These are phyloP conservation scores for Trypanosoma avium DNA, from an alignment of 208 protist genomes.

Conservation along the genomic window DNA sequence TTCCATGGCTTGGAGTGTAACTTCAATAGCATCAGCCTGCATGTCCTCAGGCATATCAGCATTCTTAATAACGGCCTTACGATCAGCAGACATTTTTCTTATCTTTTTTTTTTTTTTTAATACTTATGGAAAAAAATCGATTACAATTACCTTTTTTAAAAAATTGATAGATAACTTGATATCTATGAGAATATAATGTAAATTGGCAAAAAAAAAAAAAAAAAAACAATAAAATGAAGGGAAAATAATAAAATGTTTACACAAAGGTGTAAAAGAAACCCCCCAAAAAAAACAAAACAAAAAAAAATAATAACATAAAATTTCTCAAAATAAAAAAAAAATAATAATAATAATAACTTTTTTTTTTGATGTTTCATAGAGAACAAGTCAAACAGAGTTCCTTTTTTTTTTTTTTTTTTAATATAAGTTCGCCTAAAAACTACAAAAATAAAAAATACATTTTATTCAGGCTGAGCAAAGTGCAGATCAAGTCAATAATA, in stretches of 20 bases:
- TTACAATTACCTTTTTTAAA: neutral
- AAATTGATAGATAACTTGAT: neutral
- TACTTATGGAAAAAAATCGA: neutral
- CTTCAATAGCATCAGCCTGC: slow-evolving; percentile 98
- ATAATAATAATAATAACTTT: neutral
- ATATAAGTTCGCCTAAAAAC: no score
- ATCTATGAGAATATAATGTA: no score
- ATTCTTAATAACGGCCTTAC: slow-evolving; percentile 93
- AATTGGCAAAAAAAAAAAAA: slow-evolving; percentile 6
- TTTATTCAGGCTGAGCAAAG: no score
- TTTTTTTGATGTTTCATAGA: neutral
- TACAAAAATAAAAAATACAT: no score
- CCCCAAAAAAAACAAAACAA: neutral
- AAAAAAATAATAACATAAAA: neutral
- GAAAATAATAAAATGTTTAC: no score
- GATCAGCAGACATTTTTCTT: slow-evolving; percentile 65
- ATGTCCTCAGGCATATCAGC: slow-evolving; percentile 97
- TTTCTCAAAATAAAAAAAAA: neutral
- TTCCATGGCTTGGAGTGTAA: slow-evolving; percentile 97
- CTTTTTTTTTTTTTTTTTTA: neutral
- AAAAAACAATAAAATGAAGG: neutral
- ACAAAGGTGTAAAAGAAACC: no score
- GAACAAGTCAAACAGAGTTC: neutral
- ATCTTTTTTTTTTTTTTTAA: neutral
- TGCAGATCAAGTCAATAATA: no score